A percentile compares a stretch with the other conserved stretches of the same genome.
phyloP scores from a whole-genome alignment of 1,139 yeast genomes.

The Komagataea norvegica region DNA sequence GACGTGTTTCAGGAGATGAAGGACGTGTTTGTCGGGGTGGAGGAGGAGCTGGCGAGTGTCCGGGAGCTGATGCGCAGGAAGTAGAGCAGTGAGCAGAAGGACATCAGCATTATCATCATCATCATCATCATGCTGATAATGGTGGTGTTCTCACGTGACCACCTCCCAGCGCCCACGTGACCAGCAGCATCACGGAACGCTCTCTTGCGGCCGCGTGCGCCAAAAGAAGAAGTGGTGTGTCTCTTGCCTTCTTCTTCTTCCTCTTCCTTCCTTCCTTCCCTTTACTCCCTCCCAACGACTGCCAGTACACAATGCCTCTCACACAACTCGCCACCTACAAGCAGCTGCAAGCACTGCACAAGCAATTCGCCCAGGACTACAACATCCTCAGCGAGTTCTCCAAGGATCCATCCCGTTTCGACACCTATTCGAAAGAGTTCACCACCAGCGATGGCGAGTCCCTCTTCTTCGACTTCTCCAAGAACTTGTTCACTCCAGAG shows the following conservation, averaged over 20 bases:
- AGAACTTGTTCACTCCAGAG: constrained; percentile 86
- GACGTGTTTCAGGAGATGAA: constrained; percentile 1
- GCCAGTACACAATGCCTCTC: constrained; percentile 5
- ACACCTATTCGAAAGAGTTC: constrained; percentile 71
- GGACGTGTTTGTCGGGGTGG: constrained; percentile 1
- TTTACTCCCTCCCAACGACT: no score
- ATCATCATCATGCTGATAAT: no score
- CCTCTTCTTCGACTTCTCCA: constrained; percentile 90
- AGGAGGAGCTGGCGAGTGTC: constrained; percentile 1
- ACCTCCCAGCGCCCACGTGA: not conserved
- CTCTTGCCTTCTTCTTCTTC: no score
- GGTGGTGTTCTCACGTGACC: constrained; percentile 1
- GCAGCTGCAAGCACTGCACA: constrained; percentile 65
- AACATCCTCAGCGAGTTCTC: constrained; percentile 69
- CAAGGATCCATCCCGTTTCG: constrained; percentile 68
- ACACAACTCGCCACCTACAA: constrained; percentile 83
- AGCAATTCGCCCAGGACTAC: constrained; percentile 58
- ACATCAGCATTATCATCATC: not conserved
- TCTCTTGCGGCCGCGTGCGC: not conserved
- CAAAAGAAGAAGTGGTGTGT: no score
- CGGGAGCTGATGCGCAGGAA: constrained; percentile 2
- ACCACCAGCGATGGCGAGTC: constrained; percentile 80
- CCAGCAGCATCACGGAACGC: not conserved
- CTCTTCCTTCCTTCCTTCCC: no score
- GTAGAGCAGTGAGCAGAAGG: constrained; percentile 1